Base-by-base conservation (phyloP, 305 asterid species). In the Solanum hybrid region DNA sequence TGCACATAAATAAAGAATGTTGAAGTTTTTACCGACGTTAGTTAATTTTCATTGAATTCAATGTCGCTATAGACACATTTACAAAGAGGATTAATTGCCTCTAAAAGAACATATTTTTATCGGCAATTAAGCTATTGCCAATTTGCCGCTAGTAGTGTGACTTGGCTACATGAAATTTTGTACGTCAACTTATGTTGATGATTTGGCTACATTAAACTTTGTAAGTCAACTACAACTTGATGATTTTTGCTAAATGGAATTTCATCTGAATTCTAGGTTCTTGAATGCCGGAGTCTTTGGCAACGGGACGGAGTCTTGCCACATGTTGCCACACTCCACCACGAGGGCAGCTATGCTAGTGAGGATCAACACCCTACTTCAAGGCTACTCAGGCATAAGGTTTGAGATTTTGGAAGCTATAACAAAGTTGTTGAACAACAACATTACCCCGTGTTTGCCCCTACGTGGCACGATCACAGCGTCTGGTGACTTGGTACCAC, bases 271-370 rank as follows among this genome's bases (percentile, higher is more conserved):
- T 76, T 76, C 35, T 88, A 94, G 97, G 87, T 93, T 94, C 90
- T 89, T 95, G 91, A 95, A 95, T 88, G 96, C 97, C 45, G 97
- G 98, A 88, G 87, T 95, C 4, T 95, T 95, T 51, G 96, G 96
- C 51, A 90, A 89, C 4, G 95, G 91, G 86, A 80, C 91, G 0
- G 96, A 95, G 34, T 69, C 95, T 56, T 29, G 87, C 91, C 98
- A 94, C 92, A 94, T 89, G 24, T 91, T 95, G 82, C 95, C 97
- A 26, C 93, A 88, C 73, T 93, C 96, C 1, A 90, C 95, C 80
- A 93, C 96, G 64, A 93, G 95, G 87, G 98, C 98, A 8, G 91
- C 98, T 10, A 95, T 95, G 96, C 91, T 95, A 1, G 98, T 95
- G 66, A 89, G 96, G 86, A 92, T 95, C 94, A 95, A 95, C 94